Evolutionary conservation across 78 protist genomes (phyloP), one percentile per base, ranked within the genome.

Genomic region (Monosiga brevicollis): DNA sequence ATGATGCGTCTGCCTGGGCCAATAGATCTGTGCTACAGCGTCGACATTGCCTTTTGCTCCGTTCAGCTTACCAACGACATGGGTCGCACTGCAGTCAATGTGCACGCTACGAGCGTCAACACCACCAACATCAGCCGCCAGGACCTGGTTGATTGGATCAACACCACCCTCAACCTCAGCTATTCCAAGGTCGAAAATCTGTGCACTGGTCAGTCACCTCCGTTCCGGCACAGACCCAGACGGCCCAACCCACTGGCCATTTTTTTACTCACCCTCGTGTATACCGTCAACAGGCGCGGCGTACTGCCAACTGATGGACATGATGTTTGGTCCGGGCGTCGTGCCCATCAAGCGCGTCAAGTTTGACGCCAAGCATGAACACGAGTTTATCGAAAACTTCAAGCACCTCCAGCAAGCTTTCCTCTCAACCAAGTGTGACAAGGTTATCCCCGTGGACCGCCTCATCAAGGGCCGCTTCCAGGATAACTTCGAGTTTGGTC

Each of bases 401-500:
- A 93, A 93, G 73, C 41, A 91, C 32, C 82, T 95, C 29, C 98
- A 95, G 62, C 85, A 79, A 37, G 62, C 84, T 1, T 80, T 80
- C 26, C 23, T 2, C 29, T 35, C 23, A 20, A 80, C 3, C 38
- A 80, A 22, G 79, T 2, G 2, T 20, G 40, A 76, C 42, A 36
- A 87, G 88, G 20, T 37, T 1, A 83, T 94, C 62, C 92, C 91
- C 6, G 93, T 95, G n/a, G 87, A 87, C 26, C 78, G 86, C 42
- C 77, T 95, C 29, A 83, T 89, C 36, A 93, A 94, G 78, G 91
- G 91, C 49, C 88, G 88, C 36, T 92, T 87, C 83, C 97, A 93
- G 86, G 97, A 93, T 73, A 95, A 93, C 84, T 89, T 95, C 6
- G 98, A 95, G 39, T 93, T 95, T 83, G 75, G 87, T 32, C 98